Conservation (phyloP, 2,329 filamentous ascomycete species). For the Aspergillus neoniger region DNA sequence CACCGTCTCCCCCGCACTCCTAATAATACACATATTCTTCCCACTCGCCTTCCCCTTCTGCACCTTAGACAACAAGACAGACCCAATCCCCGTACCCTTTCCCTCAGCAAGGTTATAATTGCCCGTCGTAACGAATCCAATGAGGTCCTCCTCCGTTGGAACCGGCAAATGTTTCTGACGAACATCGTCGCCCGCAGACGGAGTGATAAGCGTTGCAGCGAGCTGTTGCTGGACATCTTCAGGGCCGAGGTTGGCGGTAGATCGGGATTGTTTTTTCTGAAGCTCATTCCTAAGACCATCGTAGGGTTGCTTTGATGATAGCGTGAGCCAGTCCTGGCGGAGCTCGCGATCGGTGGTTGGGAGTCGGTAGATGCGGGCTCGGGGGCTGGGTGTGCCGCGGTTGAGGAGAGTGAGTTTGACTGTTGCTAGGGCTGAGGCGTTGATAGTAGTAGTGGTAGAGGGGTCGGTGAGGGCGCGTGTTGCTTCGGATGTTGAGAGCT, state of each 20-base stretch:
- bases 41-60: constrained; percentile 27
- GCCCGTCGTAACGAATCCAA: constrained; percentile 89
- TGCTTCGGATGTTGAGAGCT: constrained; percentile 45
- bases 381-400: constrained; percentile 69
- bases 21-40: constrained; percentile 66
- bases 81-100: constrained; percentile 72
- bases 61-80: constrained; percentile 63
- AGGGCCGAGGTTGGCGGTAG: constrained; percentile 2
- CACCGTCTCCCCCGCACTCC: constrained; percentile 75
- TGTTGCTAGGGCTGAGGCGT: constrained; percentile 52
- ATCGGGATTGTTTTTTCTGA: background rate
- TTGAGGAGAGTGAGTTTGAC: constrained; percentile 67
- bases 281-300: background rate
- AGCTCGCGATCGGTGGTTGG: constrained; percentile 60
- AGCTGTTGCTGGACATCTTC: constrained; percentile 32
- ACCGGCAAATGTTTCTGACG: constrained; percentile 53
- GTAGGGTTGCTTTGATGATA: constrained; percentile 41
- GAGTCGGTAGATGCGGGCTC: constrained; percentile 84
- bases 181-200: constrained; percentile 42
- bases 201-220: constrained; percentile 38
- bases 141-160: constrained; percentile 72
- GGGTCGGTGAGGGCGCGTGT: constrained; percentile 22
- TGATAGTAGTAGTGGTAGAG: constrained; percentile 19
- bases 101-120: constrained; percentile 79
- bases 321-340: constrained; percentile 70